Evolutionary conservation across 2,329 filamentous ascomycete species (phyloP), one percentile per base, ranked within the genome.

Genomic region (Sporothrix mexicana): DNA sequence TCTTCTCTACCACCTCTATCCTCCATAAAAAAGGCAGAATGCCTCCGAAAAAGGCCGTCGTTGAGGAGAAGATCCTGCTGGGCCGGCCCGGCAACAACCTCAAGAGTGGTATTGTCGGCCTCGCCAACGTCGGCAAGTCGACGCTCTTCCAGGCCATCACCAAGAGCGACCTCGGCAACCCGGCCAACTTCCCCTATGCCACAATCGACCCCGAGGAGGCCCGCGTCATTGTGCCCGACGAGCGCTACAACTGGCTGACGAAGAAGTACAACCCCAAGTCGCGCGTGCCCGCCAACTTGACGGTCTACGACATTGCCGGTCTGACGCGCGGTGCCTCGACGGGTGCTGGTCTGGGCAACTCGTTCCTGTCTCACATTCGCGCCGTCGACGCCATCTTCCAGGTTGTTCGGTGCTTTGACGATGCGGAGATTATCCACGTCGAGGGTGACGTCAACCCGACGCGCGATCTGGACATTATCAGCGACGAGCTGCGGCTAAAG

Each of bases 121-220:
- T 99, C 80, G 96, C 96, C 84, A 99, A 99, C 84, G 97, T 99
- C 79, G 96, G 96, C 84, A 99, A 99, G 87, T 99, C 96, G 77
- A 99, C 97, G 47, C 91, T 99, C 79, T 99, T 99, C 90, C 97
- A 99, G 88, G 94, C 96, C 81, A 98, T 99, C 85, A 99, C 96
- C 82, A 98, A 98, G 88, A 97, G 92, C 84, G 90, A 91, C 77
- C 91, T 99, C 80, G 96, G 97, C 85, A 99, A 98, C 87, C 97
- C 97, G 79, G 96, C 96, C 86, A 99, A 99, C 86, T 99, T 98
- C 82, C 96, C 96, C 72, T 99, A 97, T 87, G 96, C 96, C 81
- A 99, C 96, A 79, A 99, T 99, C 84, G 95, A 99, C 78, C 96
- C 96, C 66, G 97, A 99, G 87, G 96, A 99, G 86, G 94, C 96